These are phyloP conservation scores for Apostasia shenzhenica DNA, from an alignment of 106 monocot genomes.

Conservation along the genomic window DNA sequence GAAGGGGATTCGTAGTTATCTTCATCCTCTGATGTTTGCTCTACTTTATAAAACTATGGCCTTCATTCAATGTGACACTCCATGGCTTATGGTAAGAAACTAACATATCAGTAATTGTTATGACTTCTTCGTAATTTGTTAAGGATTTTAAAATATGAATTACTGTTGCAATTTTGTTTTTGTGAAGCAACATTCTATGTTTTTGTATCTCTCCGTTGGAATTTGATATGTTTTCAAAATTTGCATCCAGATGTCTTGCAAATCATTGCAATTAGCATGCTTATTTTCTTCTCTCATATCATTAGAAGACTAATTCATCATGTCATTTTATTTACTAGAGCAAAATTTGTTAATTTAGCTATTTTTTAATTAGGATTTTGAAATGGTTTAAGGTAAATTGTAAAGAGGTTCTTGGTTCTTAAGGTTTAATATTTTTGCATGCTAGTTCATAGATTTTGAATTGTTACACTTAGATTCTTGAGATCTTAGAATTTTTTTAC, in stretches of 20 bases:
- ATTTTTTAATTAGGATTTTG: no score
- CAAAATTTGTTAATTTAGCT: not conserved
- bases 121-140: no score
- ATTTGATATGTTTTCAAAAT: no score
- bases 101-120: no score
- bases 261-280: not conserved
- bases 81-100: slow-evolving; percentile 67
- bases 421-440: no score
- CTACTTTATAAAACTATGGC: slow-evolving; percentile 61
- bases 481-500: no score
- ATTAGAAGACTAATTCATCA: not conserved
- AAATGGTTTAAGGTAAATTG: no score
- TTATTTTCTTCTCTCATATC: not conserved
- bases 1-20: slow-evolving; percentile 72
- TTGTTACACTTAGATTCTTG: no score
- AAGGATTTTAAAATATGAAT: not conserved
- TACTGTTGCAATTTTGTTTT: not conserved
- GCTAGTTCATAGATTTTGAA: no score
- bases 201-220: not conserved
- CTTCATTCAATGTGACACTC: slow-evolving; percentile 56
- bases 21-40: slow-evolving; percentile 76
- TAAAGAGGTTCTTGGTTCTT: no score
- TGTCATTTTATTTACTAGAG: slow-evolving; percentile 1
- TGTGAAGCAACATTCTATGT: not conserved
- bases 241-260: no score